phyloP scores from a whole-genome alignment of 73 alveolate species.

The Tetrahymena borealis region DNA sequence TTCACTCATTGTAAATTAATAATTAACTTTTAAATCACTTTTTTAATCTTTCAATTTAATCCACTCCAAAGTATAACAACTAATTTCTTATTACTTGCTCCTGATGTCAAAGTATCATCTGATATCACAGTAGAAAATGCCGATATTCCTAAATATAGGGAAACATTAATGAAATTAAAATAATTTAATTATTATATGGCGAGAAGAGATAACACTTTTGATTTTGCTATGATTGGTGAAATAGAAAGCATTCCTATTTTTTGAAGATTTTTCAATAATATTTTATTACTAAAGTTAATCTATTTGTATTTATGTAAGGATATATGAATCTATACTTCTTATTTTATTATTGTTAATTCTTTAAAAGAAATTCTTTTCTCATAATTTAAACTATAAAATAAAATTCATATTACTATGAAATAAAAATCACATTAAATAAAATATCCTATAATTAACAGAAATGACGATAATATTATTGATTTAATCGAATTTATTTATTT shows the following conservation, averaged over 20 bases:
- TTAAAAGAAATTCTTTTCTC: too few relatives aligned
- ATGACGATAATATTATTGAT: too few relatives aligned
- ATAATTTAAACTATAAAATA: too few relatives aligned
- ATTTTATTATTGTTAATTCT: too few relatives aligned
- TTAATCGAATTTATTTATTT: too few relatives aligned
- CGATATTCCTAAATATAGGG: not conserved
- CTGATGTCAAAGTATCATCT: not conserved
- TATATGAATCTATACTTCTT: too few relatives aligned
- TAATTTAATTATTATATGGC: not conserved
- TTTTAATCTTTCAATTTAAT: not conserved
- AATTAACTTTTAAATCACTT: not conserved
- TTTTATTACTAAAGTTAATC: not conserved
- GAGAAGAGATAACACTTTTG: not conserved
- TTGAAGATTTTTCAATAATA: not conserved
- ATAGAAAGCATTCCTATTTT: not conserved
- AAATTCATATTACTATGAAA: too few relatives aligned
- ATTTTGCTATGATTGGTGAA: not conserved
- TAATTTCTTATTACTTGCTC: not conserved
- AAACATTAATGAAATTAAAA: not conserved
- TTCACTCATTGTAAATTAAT: not conserved
- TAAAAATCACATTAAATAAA: too few relatives aligned
- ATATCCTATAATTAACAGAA: too few relatives aligned
- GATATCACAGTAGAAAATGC: not conserved
- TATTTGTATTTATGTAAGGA: not conserved
- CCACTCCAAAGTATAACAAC: not conserved